phyloP scores from a whole-genome alignment of 1,284 basidiomycete genomes.

The Pseudozyma sp. region DNA sequence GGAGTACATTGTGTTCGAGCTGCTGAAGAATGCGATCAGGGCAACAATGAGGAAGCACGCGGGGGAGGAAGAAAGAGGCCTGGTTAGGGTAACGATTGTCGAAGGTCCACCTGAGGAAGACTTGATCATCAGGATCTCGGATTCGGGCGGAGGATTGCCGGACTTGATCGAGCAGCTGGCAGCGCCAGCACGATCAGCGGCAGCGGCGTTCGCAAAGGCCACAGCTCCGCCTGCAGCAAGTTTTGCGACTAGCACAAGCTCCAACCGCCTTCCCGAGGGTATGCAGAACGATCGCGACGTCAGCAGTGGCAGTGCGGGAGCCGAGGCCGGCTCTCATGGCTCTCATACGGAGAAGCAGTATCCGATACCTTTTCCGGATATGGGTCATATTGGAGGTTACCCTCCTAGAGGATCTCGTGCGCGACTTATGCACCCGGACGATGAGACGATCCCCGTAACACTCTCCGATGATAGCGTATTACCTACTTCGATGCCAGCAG shows the following conservation, averaged over 20 bases:
- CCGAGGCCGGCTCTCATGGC: not conserved
- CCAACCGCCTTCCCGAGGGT: too few relatives aligned
- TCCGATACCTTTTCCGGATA: constrained; percentile 46
- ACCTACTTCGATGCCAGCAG: not conserved
- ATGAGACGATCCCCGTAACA: constrained; percentile 25
- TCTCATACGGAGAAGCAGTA: constrained; percentile 13
- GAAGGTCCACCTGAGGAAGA: constrained; percentile 64
- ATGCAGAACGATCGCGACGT: too few relatives aligned
- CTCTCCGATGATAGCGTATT: constrained; percentile 17
- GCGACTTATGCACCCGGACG: constrained; percentile 22
- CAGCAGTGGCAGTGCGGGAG: not conserved
- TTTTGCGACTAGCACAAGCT: constrained; percentile 5
- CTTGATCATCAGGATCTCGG: constrained; percentile 64
- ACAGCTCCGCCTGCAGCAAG: not conserved
- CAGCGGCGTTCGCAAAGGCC: constrained; percentile 1
- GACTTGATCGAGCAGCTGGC: constrained; percentile 48
- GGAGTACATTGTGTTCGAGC: constrained; percentile 86
- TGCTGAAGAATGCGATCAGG: constrained; percentile 79
- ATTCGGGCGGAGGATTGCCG: constrained; percentile 49
- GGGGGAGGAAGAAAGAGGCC: constrained; percentile 19
- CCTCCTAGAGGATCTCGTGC: constrained; percentile 38
- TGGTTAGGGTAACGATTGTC: constrained; percentile 64
- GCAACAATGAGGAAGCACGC: constrained; percentile 56
- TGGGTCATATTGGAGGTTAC: constrained; percentile 37
- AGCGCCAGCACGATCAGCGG: constrained; percentile 5